Percentiles rank a stretch among this genome's conserved stretches.
These are phyloP conservation scores for Sporothrix variecibatus DNA, from an alignment of 2,329 filamentous ascomycete species.

Conservation along the genomic window DNA sequence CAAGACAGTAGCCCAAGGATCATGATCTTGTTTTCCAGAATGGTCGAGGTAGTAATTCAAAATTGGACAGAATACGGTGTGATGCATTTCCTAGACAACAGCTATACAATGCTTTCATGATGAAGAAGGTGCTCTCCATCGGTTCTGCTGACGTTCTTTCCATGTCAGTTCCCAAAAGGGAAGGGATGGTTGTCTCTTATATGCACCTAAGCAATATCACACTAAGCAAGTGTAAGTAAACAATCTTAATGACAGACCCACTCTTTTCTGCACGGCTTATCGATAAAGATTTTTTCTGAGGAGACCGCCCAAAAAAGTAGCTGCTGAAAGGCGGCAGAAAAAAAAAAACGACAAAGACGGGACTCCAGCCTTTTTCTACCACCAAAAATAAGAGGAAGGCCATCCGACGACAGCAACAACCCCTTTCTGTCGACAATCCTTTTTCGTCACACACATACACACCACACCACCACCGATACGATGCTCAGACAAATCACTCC, in stretches of 20 bases:
- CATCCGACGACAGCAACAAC: background rate
- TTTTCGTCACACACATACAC: background rate
- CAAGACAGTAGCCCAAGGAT: background rate
- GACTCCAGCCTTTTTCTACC: background rate
- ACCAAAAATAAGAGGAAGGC: background rate
- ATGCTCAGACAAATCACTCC: conserved; percentile 48
- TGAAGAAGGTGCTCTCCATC: background rate
- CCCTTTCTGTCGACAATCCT: background rate
- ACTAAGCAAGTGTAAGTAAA: background rate
- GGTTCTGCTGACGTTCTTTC: background rate
- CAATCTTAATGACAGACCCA: background rate
- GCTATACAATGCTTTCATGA: background rate
- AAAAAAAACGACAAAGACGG: background rate
- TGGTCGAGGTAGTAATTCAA: too few species aligned
- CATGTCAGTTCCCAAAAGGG: background rate
- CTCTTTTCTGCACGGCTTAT: conserved; percentile 13
- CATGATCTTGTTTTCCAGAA: too few species aligned
- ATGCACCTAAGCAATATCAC: background rate
- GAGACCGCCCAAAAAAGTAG: conserved; percentile 21
- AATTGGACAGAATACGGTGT: background rate
- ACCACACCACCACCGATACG: background rate
- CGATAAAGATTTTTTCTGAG: conserved; percentile 17
- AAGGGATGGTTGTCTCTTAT: background rate
- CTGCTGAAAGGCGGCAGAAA: conserved; percentile 21
- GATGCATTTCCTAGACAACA: background rate